Percentiles rank a stretch among this genome's conserved stretches.
These are phyloP conservation scores for Barbatosphaeria neglecta DNA, from an alignment of 495 filamentous ascomycete species.

Conservation along the genomic window DNA sequence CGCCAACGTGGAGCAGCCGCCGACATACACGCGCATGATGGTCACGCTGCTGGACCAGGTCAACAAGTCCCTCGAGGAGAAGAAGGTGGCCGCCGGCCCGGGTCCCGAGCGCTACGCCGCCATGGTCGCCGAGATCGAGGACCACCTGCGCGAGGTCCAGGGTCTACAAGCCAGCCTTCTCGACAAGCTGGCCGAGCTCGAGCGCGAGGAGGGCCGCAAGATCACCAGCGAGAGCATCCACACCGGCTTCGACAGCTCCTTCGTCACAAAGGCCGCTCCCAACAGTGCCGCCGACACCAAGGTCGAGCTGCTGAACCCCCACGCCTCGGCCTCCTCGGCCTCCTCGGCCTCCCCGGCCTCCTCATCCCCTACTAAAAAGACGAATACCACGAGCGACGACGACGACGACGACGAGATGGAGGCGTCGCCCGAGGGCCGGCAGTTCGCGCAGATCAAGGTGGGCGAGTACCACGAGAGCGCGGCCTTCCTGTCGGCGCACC, in stretches of 20 bases:
- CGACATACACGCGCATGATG: slow-evolving; percentile 94
- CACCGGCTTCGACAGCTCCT: slow-evolving; percentile 80
- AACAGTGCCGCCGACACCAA: slow-evolving; percentile 32
- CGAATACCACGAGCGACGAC: slow-evolving; percentile 38
- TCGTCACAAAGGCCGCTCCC: slow-evolving; percentile 52
- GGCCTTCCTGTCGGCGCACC: slow-evolving; percentile 64
- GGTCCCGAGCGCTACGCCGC: slow-evolving; percentile 43
- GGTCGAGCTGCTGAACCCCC: slow-evolving; percentile 77
- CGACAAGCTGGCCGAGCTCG: slow-evolving; percentile 62
- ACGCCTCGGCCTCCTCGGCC: slow-evolving; percentile 17
- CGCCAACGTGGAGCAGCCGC: slow-evolving; percentile 55
- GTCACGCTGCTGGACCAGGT: slow-evolving; percentile 82
- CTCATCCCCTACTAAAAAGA: neutral
- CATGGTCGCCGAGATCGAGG: slow-evolving; percentile 64
- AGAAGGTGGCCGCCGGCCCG: slow-evolving; percentile 37
- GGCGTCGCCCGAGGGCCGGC: slow-evolving; percentile 60
- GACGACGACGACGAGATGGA: slow-evolving; percentile 67
- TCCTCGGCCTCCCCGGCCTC: neutral
- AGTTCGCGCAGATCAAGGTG: slow-evolving; percentile 70
- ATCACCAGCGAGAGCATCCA: slow-evolving; percentile 90
- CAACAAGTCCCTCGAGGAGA: slow-evolving; percentile 73
- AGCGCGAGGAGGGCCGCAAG: slow-evolving; percentile 77
- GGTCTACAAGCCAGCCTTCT: slow-evolving; percentile 64
- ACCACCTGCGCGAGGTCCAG: slow-evolving; percentile 65
- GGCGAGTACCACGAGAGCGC: slow-evolving; percentile 61